These are phyloP conservation scores for Rhodotorula mucilaginosa DNA, from an alignment of 1,284 basidiomycete species.

Conservation along the genomic window DNA sequence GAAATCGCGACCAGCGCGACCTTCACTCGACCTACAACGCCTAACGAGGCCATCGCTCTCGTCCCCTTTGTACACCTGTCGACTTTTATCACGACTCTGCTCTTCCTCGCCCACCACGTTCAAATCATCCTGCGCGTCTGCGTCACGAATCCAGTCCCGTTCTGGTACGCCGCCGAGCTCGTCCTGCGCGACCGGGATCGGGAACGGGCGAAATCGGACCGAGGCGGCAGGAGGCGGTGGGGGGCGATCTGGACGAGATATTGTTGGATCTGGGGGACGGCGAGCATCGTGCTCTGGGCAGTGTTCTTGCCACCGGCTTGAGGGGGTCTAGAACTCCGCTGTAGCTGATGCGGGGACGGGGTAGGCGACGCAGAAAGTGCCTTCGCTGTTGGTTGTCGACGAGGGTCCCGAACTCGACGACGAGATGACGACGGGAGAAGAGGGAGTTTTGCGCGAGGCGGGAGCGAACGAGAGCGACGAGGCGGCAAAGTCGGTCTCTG, in stretches of 20 bases:
- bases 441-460: background rate
- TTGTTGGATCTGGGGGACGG: slow-evolving; percentile 70
- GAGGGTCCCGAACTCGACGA: background rate
- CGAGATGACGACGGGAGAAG: background rate
- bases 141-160: slow-evolving; percentile 72
- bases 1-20: background rate
- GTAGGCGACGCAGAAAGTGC: slow-evolving; percentile 27
- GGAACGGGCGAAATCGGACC: too few species aligned
- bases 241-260: slow-evolving; percentile 62
- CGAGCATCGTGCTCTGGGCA: slow-evolving; percentile 75
- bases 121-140: slow-evolving; percentile 84
- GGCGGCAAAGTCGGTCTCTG: slow-evolving; percentile 12
- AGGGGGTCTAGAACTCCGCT: slow-evolving; percentile 46
- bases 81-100: slow-evolving; percentile 57
- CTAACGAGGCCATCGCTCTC: slow-evolving; percentile 42
- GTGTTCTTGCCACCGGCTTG: slow-evolving; percentile 82
- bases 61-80: slow-evolving; percentile 51
- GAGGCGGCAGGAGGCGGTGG: background rate
- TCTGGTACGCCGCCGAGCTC: slow-evolving; percentile 72
- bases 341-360: slow-evolving; percentile 4
- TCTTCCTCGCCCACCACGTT: slow-evolving; percentile 79
- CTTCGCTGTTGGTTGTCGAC: background rate
- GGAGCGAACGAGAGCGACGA: background rate
- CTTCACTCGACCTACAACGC: background rate
- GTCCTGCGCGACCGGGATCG: slow-evolving; percentile 44